These are phyloP conservation scores for Pelargonium citronellum DNA, from an alignment of 441 rosid species.

Conservation along the genomic window DNA sequence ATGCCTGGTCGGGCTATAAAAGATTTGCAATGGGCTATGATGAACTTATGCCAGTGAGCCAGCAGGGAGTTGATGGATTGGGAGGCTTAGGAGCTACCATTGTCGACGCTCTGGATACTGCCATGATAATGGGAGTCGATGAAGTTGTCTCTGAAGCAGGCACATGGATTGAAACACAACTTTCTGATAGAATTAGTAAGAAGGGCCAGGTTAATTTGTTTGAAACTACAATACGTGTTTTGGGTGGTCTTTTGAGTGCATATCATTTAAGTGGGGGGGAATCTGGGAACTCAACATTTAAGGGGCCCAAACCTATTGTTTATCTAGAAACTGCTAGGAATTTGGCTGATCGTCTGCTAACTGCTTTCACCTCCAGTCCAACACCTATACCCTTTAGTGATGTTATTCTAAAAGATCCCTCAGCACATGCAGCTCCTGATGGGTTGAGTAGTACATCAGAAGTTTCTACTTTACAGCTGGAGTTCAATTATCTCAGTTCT, in stretches of 20 bases:
- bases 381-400: conserved; percentile 85
- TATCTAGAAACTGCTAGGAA: conserved; percentile 72
- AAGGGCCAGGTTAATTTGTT: conserved; percentile 96
- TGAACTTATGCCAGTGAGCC: conserved; percentile 85
- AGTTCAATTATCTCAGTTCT: conserved; percentile 83
- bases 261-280: conserved; percentile 88
- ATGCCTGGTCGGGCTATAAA: conserved; percentile 94
- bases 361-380: conserved; percentile 85
- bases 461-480: conserved; percentile 89
- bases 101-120: conserved; percentile 94
- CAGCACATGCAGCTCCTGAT: conserved; percentile 81
- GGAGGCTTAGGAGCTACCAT: conserved; percentile 96
- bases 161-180: conserved; percentile 73
- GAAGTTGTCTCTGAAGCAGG: conserved; percentile 78
- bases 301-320: conserved; percentile 59
- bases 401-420: conserved; percentile 63
- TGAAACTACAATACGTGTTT: conserved; percentile 89
- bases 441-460: conserved; percentile 93
- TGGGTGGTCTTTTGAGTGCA: conserved; percentile 97
- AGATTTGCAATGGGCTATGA: conserved; percentile 85
- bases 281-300: conserved; percentile 36
- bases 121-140: conserved; percentile 89
- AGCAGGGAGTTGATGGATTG: conserved; percentile 69
- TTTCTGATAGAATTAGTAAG: conserved; percentile 62
- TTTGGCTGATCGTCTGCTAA: conserved; percentile 78